A percentile compares a stretch with the other conserved stretches of the same genome.
Conservation (phyloP, 2,329 filamentous ascomycete genomes). For the Diaporthe sp. region DNA sequence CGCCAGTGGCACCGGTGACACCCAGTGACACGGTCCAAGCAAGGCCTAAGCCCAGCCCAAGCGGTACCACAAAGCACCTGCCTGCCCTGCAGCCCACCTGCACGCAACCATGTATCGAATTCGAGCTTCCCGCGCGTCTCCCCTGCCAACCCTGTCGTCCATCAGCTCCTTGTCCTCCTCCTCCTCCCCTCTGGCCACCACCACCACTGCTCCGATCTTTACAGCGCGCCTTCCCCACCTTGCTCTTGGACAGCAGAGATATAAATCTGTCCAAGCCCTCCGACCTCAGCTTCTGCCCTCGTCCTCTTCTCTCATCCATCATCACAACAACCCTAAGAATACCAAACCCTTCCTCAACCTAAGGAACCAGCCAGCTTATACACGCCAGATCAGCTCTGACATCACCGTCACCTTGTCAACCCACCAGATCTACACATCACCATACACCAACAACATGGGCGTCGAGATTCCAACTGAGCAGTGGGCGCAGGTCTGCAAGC, state of each 20-base stretch:
- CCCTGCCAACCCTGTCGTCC: conserved; percentile 28
- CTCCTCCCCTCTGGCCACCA: neutral
- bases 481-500: conserved; percentile 92
- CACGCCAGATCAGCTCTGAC: neutral
- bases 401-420: conserved; percentile 17
- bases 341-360: conserved; percentile 3
- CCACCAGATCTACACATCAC: conserved; percentile 27
- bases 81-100: neutral
- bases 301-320: conserved; percentile 14
- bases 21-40: conserved; percentile 6
- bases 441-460: conserved; percentile 55
- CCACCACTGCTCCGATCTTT: conserved; percentile 10
- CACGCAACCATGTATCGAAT: conserved; percentile 25
- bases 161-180: conserved; percentile 3
- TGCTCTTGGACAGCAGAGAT: conserved; percentile 33
- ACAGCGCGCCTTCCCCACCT: conserved; percentile 35
- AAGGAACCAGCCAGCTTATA: conserved; percentile 5
- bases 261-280: conserved; percentile 32
- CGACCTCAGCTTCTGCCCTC: neutral
- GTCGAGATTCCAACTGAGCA: conserved; percentile 81
- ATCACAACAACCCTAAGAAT: conserved; percentile 14
- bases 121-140: conserved; percentile 14
- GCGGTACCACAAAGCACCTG: neutral
- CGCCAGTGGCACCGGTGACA: conserved; percentile 16
- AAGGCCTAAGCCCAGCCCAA: conserved; percentile 14